Evolutionary conservation across 1,284 basidiomycete species (phyloP), one percentile per base, ranked within the genome.

Genomic region (Bjerkandera adusta): DNA sequence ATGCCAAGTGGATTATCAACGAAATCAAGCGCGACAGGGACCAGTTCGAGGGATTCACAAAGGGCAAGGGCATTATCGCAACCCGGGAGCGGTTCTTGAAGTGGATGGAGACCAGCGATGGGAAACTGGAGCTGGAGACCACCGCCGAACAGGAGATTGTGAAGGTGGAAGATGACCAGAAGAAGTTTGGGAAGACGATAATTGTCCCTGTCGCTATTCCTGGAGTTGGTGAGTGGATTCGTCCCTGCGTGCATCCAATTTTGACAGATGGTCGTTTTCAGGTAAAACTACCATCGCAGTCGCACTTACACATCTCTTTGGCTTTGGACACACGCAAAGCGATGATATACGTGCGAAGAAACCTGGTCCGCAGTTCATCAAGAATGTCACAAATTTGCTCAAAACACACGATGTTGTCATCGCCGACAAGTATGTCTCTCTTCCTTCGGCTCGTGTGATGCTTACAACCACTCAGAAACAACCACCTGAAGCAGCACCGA

Each of bases 141-240:
- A 67, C 69, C 16, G 69, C 73, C 26, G 60, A 69, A 45, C 71
- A 68, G 51, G 62, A 63, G 36, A 64, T 55, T 18, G 58, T 68
- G 24, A 64, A 60, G 39, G 57, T 50, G 25, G 44, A 40, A 0
- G 40, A 50, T 13, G 51, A 58, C 18, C 59, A 68, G 38, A 59
- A 62, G 56, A 64, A 69, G 53, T 85, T 79, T 52, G 75, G 72
- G n/a, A 94, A 95, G 68, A 92, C 85, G 0, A 71, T 98, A 46
- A 80, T 99, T 45, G 75, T 94, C 0, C 94, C 97, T 0, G 69
- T 98, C 15, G 94, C 93, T 2, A 81, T 98, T 35, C 96, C 94
- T 18, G 95, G 96, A 2, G 92, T 88, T 62, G 96, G 95, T 85
- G 51, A 55, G 87, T 73, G 11, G 16, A 15, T 18, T 36, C 16